Percentiles rank a stretch among this genome's conserved stretches.
Conservation (phyloP, 176 grass and related monocot species). For the Oropetium thomaeum region DNA sequence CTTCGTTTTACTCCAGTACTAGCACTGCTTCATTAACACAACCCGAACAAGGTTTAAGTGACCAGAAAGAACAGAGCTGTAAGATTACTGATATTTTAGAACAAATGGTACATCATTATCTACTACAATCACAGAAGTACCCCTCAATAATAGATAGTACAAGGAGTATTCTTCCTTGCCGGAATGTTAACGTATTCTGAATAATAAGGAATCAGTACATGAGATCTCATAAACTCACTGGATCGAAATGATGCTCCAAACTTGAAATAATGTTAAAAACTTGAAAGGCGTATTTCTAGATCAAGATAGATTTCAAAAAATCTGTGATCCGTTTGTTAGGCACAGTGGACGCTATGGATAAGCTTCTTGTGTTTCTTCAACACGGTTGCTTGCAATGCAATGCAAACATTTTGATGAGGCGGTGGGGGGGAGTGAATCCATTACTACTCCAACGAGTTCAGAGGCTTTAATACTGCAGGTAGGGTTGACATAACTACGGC, state of each 20-base stretch:
- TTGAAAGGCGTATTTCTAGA: neutral
- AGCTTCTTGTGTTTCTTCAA: neutral
- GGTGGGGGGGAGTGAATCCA: slow-evolving; percentile 12
- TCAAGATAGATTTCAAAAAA: neutral
- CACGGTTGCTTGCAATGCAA: slow-evolving; percentile 23
- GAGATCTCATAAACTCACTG: neutral
- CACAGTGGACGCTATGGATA: neutral
- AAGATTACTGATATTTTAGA: neutral
- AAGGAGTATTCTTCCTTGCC: slow-evolving; percentile 10
- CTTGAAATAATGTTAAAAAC: neutral
- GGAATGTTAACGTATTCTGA: neutral
- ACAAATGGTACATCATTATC: slow-evolving; percentile 9
- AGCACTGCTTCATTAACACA: slow-evolving; percentile 40
- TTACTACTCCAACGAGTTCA: slow-evolving; percentile 20
- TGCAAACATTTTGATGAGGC: slow-evolving; percentile 29
- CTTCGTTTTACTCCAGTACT: slow-evolving; percentile 73
- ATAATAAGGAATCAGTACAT: neutral
- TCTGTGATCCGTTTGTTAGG: slow-evolving; percentile 6
- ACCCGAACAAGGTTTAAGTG: slow-evolving; percentile 2
- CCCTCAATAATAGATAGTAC: neutral
- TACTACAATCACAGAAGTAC: slow-evolving; percentile 2
- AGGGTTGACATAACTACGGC: slow-evolving; percentile 45
- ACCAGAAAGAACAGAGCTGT: slow-evolving; percentile 7
- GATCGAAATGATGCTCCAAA: slow-evolving; percentile 3
- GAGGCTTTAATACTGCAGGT: slow-evolving; percentile 34